Evolutionary conservation across 108 stramenopile species (phyloP), one percentile per base, ranked within the genome.

Genomic region (Chaetoceros tenuissimus): DNA sequence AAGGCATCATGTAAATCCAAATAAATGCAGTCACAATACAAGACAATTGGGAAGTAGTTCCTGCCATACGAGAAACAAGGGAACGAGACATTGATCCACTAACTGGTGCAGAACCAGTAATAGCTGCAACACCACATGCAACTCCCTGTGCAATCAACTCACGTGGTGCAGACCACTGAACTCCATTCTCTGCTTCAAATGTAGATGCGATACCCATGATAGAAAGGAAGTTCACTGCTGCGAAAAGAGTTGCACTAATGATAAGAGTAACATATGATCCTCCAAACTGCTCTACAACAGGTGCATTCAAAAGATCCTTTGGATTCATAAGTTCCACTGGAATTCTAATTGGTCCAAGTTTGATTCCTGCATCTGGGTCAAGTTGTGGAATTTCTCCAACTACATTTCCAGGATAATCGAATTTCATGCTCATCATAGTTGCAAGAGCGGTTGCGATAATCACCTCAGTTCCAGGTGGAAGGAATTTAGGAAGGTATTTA

Each of bases 391-490:
- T 89, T 64, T 86, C 89, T 24, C 89, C 89, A 0, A 91, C 89
- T 29, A 91, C 67, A 30, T 69, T 74, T 30, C 85, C 89, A 24
- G 60, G 55, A 59, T 91, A 91, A 25, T 69, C 69, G 48, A 48
- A 63, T 8, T 72, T 57, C 51, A 82, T 73, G 58, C 83, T 83
- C 48, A 67, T 81, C 21, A 70, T 17, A 16, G 89, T 85, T 19
- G 84, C 83, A 25, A 57, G 62, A 8, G 75, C 83, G 24, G 82
- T 81, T 8, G 75, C 77, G n/a, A 91, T 34, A 31, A 87, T 64
- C 8, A 91, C 89, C 56, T 91, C 89, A 24, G 81, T 71, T 2
- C 89, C 89, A 30, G 81, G 83, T 0, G 89, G 89, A 45, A 82
- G 31, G 22, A 48, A 74, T 21, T 71, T 70, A 16, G 84, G 84